Percentiles rank a stretch among this genome's conserved stretches.
These are phyloP conservation scores for Aspergillus novofumigatus DNA, from an alignment of 2,329 filamentous ascomycete species.

Conservation along the genomic window DNA sequence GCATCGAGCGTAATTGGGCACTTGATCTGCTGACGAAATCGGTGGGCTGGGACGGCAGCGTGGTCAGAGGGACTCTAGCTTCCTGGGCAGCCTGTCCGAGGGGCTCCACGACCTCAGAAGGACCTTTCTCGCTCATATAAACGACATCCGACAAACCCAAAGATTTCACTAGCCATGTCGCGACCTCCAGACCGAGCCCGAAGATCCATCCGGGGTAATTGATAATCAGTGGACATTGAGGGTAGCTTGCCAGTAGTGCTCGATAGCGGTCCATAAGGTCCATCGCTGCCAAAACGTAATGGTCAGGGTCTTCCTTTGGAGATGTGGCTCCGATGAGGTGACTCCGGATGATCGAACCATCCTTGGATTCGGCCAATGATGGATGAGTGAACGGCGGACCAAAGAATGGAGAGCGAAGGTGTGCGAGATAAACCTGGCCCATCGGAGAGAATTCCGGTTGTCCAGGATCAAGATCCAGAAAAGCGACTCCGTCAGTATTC, in stretches of 20 bases:
- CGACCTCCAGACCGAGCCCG: conserved; percentile 48
- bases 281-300: conserved; percentile 51
- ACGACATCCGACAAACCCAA: conserved; percentile 50
- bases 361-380: conserved; percentile 28
- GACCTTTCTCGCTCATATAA: conserved; percentile 50
- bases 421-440: conserved; percentile 55
- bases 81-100: conserved; percentile 38
- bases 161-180: conserved; percentile 44
- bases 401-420: conserved; percentile 49
- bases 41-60: conserved; percentile 44
- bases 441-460: conserved; percentile 58
- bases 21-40: conserved; percentile 46
- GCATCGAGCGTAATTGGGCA: conserved; percentile 53
- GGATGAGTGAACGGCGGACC: conserved; percentile 56
- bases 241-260: conserved; percentile 35
- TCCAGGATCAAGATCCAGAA: conserved; percentile 57
- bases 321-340: conserved; percentile 53
- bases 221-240: conserved; percentile 50
- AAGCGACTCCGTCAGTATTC: conserved; percentile 44
- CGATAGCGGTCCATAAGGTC: conserved; percentile 51
- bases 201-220: conserved; percentile 57
- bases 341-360: conserved; percentile 43
- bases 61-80: conserved; percentile 37
- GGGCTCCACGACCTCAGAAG: conserved; percentile 39
- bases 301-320: conserved; percentile 54